These are phyloP conservation scores for Ottelia alismoides DNA, from an alignment of 106 monocot species.

Conservation along the genomic window DNA sequence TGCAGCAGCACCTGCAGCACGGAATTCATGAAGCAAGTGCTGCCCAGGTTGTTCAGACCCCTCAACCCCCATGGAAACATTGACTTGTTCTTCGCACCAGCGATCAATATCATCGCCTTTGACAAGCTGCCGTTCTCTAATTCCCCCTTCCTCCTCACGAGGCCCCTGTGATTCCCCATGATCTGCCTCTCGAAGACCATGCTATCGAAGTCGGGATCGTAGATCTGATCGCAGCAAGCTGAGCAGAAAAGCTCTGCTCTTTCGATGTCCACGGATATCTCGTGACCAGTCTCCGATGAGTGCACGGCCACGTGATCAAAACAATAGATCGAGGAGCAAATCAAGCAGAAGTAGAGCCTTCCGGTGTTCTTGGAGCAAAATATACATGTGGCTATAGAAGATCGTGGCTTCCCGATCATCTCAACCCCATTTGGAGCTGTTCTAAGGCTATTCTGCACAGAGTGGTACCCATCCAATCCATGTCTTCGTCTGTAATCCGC, in stretches of 20 bases:
- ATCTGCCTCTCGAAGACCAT: conserved; percentile 18
- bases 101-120: not conserved
- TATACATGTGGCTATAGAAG: conserved; percentile 14
- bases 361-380: conserved; percentile 5
- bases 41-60: conserved; percentile 60
- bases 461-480: conserved; percentile 17
- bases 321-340: conserved; percentile 31
- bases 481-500: conserved; percentile 19
- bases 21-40: conserved; percentile 66
- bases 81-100: not conserved
- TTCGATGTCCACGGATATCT: conserved; percentile 44
- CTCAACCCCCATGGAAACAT: conserved; percentile 30
- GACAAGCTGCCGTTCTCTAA: not conserved
- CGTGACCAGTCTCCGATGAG: conserved; percentile 20
- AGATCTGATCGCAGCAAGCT: conserved; percentile 44
- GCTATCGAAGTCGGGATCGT: conserved; percentile 41
- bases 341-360: conserved; percentile 36
- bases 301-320: conserved; percentile 25
- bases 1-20: conserved; percentile 52
- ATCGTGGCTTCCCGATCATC: conserved; percentile 1
- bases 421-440: conserved; percentile 12
- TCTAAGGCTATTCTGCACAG: conserved; percentile 13
- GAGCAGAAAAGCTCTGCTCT: conserved; percentile 59
- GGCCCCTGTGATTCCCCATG: not conserved
- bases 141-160: not conserved